Conservation (phyloP, 2,329 filamentous ascomycete genomes). For the Talaromyces sp. region DNA sequence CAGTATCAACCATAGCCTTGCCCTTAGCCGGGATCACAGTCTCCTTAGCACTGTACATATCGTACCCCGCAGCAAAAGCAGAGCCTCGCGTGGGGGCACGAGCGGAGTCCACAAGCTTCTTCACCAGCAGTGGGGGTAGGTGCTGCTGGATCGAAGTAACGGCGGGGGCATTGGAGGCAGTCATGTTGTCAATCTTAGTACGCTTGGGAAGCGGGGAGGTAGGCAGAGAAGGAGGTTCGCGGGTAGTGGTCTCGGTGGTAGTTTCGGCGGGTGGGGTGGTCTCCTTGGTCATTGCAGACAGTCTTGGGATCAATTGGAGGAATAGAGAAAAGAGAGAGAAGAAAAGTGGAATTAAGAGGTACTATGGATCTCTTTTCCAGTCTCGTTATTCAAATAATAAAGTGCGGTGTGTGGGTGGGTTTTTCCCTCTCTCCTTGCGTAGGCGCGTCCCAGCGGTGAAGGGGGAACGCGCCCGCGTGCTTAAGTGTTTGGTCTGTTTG, state of each 20-base stretch:
- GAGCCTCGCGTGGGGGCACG: slow-evolving; percentile 84
- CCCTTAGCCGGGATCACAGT: slow-evolving; percentile 78
- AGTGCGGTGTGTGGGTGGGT: slow-evolving; percentile 24
- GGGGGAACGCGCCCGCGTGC: background rate
- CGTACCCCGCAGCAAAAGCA: slow-evolving; percentile 88
- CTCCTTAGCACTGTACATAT: slow-evolving; percentile 78
- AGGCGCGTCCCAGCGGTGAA: slow-evolving; percentile 8
- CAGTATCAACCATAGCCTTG: slow-evolving; percentile 85
- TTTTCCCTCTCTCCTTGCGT: background rate
- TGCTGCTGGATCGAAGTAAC: slow-evolving; percentile 45
- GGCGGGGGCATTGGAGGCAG: slow-evolving; percentile 33
- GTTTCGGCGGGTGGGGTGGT: slow-evolving; percentile 41
- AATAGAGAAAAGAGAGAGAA: background rate
- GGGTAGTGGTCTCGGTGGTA: slow-evolving; percentile 36
- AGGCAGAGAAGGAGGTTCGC: slow-evolving; percentile 61
- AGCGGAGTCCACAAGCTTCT: slow-evolving; percentile 82
- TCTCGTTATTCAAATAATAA: background rate
- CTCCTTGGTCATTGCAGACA: slow-evolving; percentile 46
- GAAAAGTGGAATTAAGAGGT: background rate
- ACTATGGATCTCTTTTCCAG: background rate
- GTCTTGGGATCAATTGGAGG: background rate
- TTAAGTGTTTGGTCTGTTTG: slow-evolving; percentile 22
- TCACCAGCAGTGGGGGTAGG: slow-evolving; percentile 73
- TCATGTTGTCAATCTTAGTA: slow-evolving; percentile 62
- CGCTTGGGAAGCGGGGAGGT: slow-evolving; percentile 79